phyloP scores from a whole-genome alignment of 495 filamentous ascomycete genomes.

The Penicillium tannophilum region DNA sequence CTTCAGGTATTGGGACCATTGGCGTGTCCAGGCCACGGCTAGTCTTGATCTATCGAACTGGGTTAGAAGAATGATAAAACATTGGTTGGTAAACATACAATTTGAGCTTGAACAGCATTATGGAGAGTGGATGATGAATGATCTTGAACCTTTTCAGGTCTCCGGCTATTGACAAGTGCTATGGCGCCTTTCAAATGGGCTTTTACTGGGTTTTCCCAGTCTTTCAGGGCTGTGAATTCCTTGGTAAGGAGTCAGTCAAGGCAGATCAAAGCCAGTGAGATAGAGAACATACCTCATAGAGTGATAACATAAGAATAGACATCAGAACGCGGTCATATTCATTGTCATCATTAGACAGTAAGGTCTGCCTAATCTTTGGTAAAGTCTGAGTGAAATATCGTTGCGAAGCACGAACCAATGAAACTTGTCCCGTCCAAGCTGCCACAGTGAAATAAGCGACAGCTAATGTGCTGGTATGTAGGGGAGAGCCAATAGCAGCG shows the following conservation, averaged over 20 bases:
- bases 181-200: constrained; percentile 39
- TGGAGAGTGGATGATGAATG: constrained; percentile 23
- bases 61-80: constrained; percentile 4
- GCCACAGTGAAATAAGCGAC: constrained; percentile 56
- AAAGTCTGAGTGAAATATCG: constrained; percentile 50
- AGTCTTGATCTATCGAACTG: constrained; percentile 28
- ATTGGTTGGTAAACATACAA: constrained; percentile 26
- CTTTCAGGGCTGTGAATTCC: constrained; percentile 36
- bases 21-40: constrained; percentile 25
- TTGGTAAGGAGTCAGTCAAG: constrained; percentile 11
- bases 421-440: constrained; percentile 47
- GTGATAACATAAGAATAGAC: constrained; percentile 60
- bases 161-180: constrained; percentile 35
- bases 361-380: constrained; percentile 51
- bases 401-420: constrained; percentile 39
- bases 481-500: constrained; percentile 44
- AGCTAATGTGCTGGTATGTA: constrained; percentile 61
- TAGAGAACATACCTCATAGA: constrained; percentile 59
- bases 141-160: constrained; percentile 16
- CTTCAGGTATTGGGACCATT: constrained; percentile 29
- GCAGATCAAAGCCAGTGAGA: neutral
- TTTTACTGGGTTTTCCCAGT: constrained; percentile 25
- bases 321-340: constrained; percentile 60
- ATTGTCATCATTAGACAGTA: constrained; percentile 50
- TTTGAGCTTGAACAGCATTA: constrained; percentile 34